Evolutionary conservation across 2,329 filamentous ascomycete species (phyloP), one percentile per base, ranked within the genome.

Genomic region (Falciphora oryzae): DNA sequence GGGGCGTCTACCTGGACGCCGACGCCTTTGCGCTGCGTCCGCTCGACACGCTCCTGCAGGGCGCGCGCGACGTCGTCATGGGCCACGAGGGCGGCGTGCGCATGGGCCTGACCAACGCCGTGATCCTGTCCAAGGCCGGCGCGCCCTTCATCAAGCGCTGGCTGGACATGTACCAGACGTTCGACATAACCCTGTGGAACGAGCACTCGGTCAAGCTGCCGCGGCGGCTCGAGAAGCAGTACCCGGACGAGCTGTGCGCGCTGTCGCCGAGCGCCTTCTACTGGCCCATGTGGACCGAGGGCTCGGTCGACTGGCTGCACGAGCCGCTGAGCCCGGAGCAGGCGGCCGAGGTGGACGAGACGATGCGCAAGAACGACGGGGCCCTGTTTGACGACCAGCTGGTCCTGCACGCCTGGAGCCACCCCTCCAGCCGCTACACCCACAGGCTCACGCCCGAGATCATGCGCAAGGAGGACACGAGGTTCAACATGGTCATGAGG

Each of bases 241-340:
- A 72, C 35, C 71, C 70, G 0, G 65, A 73, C 14, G 75, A 77
- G 57, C 70, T 77, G 25, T 78, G 76, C 69, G 66, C 73, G 2
- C 66, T 78, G 25, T 70, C 76, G 1, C 76, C 76, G 1, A 70
- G 72, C 38, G 69, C 72, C 31, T 77, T 78, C 69, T 77, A 77
- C 69, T 78, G 76, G 76, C 76, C 76, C 1, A 77, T 75, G 10
- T 78, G 76, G 76, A 78, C 75, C 3, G 74, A 72, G 69, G 67
- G 71, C 28, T 74, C 77, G 65, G 70, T 78, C 61, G 71, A 74
- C 57, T 78, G 74, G 69, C 76, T 78, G 76, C 75, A 78, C 65
- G 66, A 73, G 59, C 66, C 68, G 22, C 66, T 78, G 11, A 69
- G 67, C n/a, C 65, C 63, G 6, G 65, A 71, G 5, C 71, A 75